Conservation (phyloP, 176 grass and related monocot genomes). For the Olyra latifolia region DNA sequence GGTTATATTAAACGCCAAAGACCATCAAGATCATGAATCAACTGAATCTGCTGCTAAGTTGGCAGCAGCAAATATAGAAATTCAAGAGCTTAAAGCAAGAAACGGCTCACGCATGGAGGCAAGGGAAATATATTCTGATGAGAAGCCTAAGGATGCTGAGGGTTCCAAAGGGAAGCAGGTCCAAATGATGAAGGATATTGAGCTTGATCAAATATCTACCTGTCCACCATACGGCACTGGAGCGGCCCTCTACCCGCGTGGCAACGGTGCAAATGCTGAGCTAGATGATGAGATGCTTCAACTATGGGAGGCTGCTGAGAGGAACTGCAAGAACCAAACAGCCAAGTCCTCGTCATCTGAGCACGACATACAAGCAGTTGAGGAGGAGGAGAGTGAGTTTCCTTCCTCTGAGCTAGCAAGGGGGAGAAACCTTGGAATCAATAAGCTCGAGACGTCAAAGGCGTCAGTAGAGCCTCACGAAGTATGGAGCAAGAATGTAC, state of each 20-base stretch:
- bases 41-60: constrained; percentile 38
- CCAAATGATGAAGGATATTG: constrained; percentile 88
- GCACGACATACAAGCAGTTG: constrained; percentile 59
- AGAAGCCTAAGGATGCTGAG: constrained; percentile 34
- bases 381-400: constrained; percentile 67
- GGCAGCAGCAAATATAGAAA: constrained; percentile 33
- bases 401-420: constrained; percentile 58
- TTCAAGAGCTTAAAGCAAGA: constrained; percentile 46
- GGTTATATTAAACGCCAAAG: constrained; percentile 37
- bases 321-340: constrained; percentile 56
- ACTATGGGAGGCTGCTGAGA: constrained; percentile 90
- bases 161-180: constrained; percentile 58
- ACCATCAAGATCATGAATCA: constrained; percentile 50
- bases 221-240: constrained; percentile 50
- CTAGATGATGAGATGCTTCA: constrained; percentile 84
- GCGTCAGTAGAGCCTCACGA: constrained; percentile 36
- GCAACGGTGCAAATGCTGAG: constrained; percentile 47
- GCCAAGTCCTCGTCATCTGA: constrained; percentile 54
- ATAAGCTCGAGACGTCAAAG: constrained; percentile 43
- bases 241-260: constrained; percentile 39
- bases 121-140: constrained; percentile 42
- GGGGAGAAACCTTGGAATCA: constrained; percentile 55
- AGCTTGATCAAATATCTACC: constrained; percentile 76
- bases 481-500: constrained; percentile 53
- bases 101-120: constrained; percentile 12